These are phyloP conservation scores for Backusella tuberculispora DNA, from an alignment of 192 early-diverging fungal species.

Conservation along the genomic window DNA sequence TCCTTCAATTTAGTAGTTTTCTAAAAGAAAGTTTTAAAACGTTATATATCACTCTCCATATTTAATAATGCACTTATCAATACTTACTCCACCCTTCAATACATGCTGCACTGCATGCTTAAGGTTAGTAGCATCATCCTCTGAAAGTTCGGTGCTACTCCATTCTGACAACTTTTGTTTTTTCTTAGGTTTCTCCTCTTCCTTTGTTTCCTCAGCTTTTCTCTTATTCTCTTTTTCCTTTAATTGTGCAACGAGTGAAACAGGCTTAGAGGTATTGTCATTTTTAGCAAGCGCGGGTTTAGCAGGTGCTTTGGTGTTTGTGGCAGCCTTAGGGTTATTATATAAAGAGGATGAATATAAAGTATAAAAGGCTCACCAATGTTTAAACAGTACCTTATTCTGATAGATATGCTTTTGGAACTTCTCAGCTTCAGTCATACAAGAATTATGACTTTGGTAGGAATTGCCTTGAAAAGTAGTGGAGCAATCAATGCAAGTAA, in stretches of 20 bases:
- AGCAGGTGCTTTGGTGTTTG: slow-evolving; percentile 30
- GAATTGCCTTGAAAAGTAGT: slow-evolving; percentile 77
- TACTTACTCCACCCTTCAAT: slow-evolving; percentile 19
- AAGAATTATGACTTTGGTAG: slow-evolving; percentile 84
- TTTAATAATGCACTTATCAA: too few species aligned
- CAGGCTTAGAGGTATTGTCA: slow-evolving; percentile 25
- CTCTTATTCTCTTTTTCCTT: slow-evolving; percentile 46
- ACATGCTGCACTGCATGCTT: slow-evolving; percentile 13
- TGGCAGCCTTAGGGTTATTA: slow-evolving; percentile 16
- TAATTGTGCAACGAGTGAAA: slow-evolving; percentile 46
- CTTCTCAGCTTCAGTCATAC: slow-evolving; percentile 94
- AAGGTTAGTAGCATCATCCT: slow-evolving; percentile 7
- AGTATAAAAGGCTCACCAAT: not conserved
- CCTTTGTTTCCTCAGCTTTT: slow-evolving; percentile 28
- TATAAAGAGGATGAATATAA: not conserved
- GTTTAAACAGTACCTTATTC: slow-evolving; percentile 58
- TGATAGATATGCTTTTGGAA: slow-evolving; percentile 87
- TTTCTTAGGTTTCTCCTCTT: slow-evolving; percentile 32
- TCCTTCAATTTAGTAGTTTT: slow-evolving; percentile 20
- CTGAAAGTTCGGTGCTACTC: slow-evolving; percentile 28
- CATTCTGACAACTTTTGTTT: slow-evolving; percentile 37
- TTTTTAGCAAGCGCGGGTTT: not conserved
- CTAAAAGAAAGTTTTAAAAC: not conserved
- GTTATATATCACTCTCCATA: not conserved
- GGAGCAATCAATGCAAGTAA: slow-evolving; percentile 91